These are phyloP conservation scores for Backusella psychrophila DNA, from an alignment of 192 early-diverging fungal species.

Conservation along the genomic window DNA sequence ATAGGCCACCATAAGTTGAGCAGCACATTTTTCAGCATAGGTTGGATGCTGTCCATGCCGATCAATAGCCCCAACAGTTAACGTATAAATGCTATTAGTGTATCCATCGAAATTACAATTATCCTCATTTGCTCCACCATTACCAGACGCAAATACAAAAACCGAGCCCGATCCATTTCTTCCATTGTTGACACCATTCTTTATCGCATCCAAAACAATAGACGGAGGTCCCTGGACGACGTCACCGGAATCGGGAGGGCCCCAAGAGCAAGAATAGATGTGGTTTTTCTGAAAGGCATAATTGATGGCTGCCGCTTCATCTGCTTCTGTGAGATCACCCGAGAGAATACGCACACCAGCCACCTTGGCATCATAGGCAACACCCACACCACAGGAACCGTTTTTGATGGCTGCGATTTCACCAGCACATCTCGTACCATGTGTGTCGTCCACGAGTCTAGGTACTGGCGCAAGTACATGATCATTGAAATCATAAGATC, in stretches of 20 bases:
- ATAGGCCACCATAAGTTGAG: conserved; percentile 87
- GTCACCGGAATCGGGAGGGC: conserved; percentile 86
- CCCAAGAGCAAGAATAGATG: conserved; percentile 98
- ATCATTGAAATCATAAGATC: conserved; percentile 96
- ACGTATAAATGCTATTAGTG: conserved; percentile 93
- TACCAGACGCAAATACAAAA: conserved; percentile 95
- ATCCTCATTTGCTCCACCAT: conserved; percentile 77
- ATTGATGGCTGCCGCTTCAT: conserved; percentile 90
- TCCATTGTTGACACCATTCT: conserved; percentile 86
- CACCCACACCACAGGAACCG: conserved; percentile 89
- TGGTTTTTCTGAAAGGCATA: conserved; percentile 85
- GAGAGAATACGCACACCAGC: conserved; percentile 91
- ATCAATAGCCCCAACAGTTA: conserved; percentile 91
- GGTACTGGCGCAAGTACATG: conserved; percentile 74
- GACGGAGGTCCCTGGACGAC: conserved; percentile 82
- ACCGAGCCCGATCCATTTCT: conserved; percentile 83
- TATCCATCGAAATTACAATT: conserved; percentile 98
- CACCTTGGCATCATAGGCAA: conserved; percentile 86
- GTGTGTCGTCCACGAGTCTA: conserved; percentile 71
- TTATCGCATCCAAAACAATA: conserved; percentile 81
- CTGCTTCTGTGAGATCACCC: conserved; percentile 81
- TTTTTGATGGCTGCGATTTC: conserved; percentile 91
- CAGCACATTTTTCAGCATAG: conserved; percentile 88
- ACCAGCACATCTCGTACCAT: conserved; percentile 97
- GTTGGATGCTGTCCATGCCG: conserved; percentile 71